phyloP scores from a whole-genome alignment of 1,284 basidiomycete species.

The Clitocybe nebularis region DNA sequence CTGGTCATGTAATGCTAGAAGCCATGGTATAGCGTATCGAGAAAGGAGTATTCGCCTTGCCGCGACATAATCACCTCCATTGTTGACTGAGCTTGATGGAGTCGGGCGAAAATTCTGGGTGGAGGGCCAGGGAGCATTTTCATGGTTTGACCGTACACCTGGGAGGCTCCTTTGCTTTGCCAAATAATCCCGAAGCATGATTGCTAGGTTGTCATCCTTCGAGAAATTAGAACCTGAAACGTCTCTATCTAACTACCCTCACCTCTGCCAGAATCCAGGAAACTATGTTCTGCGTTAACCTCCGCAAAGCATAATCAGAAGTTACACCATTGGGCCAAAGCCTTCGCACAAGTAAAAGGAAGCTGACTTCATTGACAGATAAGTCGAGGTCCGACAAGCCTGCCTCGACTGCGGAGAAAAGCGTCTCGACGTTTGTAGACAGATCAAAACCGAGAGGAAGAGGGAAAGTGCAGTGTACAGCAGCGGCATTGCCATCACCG shows the following conservation, averaged over 20 bases:
- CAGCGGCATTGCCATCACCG: slow-evolving; percentile 25
- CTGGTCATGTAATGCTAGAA: slow-evolving; percentile 58
- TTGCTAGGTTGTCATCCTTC: slow-evolving; percentile 59
- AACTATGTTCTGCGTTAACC: slow-evolving; percentile 50
- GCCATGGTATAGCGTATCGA: slow-evolving; percentile 59
- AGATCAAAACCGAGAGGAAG: slow-evolving; percentile 69
- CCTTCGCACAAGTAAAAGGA: slow-evolving; percentile 58
- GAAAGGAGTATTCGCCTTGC: slow-evolving; percentile 44
- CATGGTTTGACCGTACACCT: slow-evolving; percentile 51
- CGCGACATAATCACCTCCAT: slow-evolving; percentile 63
- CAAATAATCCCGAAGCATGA: slow-evolving; percentile 61
- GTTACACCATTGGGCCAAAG: slow-evolving; percentile 72
- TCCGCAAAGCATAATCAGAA: slow-evolving; percentile 60
- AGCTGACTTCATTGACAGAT: slow-evolving; percentile 68
- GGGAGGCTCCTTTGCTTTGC: slow-evolving; percentile 52
- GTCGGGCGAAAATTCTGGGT: slow-evolving; percentile 31
- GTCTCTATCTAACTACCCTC: slow-evolving; percentile 13
- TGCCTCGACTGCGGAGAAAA: slow-evolving; percentile 69
- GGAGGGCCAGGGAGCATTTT: slow-evolving; percentile 47
- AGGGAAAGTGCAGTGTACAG: slow-evolving; percentile 51
- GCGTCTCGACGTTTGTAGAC: slow-evolving; percentile 66
- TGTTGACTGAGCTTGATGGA: slow-evolving; percentile 45
- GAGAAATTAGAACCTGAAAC: slow-evolving; percentile 2
- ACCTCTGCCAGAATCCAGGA: slow-evolving; percentile 68
- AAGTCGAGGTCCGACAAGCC: slow-evolving; percentile 68